Percentiles rank a stretch among this genome's conserved stretches.
These are phyloP conservation scores for Neurospora sp. DNA, from an alignment of 495 filamentous ascomycete genomes.

Conservation along the genomic window DNA sequence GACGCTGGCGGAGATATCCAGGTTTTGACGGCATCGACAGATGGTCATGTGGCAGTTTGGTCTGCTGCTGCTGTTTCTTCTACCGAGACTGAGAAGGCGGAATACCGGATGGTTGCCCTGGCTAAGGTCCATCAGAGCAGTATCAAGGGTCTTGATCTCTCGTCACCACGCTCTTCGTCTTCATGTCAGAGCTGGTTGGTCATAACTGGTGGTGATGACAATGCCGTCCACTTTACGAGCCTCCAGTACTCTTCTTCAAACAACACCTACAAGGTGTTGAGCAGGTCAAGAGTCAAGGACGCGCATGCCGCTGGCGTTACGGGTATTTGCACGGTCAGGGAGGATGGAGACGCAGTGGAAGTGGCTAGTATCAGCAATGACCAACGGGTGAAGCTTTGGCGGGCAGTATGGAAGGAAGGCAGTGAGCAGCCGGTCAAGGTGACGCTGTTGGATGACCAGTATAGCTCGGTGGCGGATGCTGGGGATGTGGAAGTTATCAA, in stretches of 20 bases:
- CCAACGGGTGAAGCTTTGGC: conserved; percentile 73
- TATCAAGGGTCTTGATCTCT: conserved; percentile 49
- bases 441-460: conserved; percentile 38
- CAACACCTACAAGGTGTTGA: conserved; percentile 11
- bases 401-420: conserved; percentile 11
- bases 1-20: conserved; percentile 25
- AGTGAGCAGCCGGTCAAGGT: conserved; percentile 21
- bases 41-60: conserved; percentile 37
- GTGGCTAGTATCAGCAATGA: conserved; percentile 66
- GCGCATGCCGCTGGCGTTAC: conserved; percentile 80
- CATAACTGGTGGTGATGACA: conserved; percentile 77
- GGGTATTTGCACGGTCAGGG: conserved; percentile 42
- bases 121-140: conserved; percentile 62
- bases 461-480: conserved; percentile 56
- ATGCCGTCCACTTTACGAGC: conserved; percentile 54
- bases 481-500: conserved; percentile 19
- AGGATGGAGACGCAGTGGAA: conserved; percentile 6
- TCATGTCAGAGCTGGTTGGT: conserved; percentile 33
- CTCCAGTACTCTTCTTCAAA: conserved; percentile 13
- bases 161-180: conserved; percentile 13
- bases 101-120: conserved; percentile 6
- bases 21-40: conserved; percentile 41
- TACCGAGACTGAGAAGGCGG: not conserved
- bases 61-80: not conserved
- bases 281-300: conserved; percentile 49